These are phyloP conservation scores for Leucogyrophana mollusca DNA, from an alignment of 768 basidiomycete species.

Conservation along the genomic window DNA sequence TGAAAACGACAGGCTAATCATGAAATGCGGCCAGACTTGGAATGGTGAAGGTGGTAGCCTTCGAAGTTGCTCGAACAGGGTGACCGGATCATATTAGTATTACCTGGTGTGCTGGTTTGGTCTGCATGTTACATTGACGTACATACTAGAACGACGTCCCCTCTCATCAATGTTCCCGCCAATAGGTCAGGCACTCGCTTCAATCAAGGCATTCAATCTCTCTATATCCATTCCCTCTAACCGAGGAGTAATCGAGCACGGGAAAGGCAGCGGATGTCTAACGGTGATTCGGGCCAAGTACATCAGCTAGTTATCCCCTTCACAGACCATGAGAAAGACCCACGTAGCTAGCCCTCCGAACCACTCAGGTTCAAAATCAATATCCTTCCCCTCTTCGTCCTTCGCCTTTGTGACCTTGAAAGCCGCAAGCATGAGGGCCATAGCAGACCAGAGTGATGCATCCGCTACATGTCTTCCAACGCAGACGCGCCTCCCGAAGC, in stretches of 20 bases:
- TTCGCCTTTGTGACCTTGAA: conserved; percentile 15
- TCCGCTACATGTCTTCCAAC: conserved; percentile 26
- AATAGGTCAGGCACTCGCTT: neutral
- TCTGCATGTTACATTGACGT: too few species aligned
- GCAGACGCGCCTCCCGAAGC: conserved; percentile 29
- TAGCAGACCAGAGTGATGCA: conserved; percentile 20
- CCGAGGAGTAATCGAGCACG: conserved; percentile 7
- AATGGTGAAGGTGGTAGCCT: too few species aligned
- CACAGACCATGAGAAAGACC: neutral
- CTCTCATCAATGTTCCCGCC: too few species aligned
- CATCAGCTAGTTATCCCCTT: too few species aligned
- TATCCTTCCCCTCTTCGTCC: conserved; percentile 18
- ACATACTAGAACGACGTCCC: too few species aligned
- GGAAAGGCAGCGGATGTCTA: conserved; percentile 10
- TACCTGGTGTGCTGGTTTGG: too few species aligned
- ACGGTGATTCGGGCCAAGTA: too few species aligned
- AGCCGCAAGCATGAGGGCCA: conserved; percentile 15
- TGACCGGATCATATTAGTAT: too few species aligned
- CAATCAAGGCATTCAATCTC: conserved; percentile 10
- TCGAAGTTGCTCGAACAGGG: too few species aligned
- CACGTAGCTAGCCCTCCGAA: conserved; percentile 9
- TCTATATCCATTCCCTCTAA: conserved; percentile 6
- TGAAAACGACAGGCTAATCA: too few species aligned
- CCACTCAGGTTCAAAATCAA: conserved; percentile 15
- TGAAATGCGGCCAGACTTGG: too few species aligned